Evolutionary conservation across 2,329 filamentous ascomycete genomes (phyloP), one percentile per base, ranked within the genome.

Genomic region (Periconia macrospinosa): DNA sequence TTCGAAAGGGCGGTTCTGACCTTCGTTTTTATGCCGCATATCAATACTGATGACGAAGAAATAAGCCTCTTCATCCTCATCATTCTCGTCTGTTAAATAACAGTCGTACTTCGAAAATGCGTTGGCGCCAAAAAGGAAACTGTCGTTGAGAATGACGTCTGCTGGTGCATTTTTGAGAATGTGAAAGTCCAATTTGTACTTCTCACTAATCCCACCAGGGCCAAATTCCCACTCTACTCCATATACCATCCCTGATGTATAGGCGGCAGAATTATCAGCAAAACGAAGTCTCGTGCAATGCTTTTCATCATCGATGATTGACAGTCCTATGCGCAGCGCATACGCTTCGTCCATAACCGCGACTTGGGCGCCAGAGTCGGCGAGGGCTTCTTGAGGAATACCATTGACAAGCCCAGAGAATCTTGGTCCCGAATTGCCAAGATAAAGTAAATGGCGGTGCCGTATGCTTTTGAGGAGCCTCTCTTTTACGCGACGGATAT

Each of bases 171-270:
- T 47, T 27, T 41, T 44, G 1, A 57, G 44, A 13, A 57, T 47
- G 20, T 57, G 48, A 20, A 56, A 56, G 47, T 56, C 51, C 14
- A 56, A 41, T 15, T 3, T 14, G 43, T 53, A 45, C 18, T 33
- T 30, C 9, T 47, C 40, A 14, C 33, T n/a, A n/a, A n/a, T 17
- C 6, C 23, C 50, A 17, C 42, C 56, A 30, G 52, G 44, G 7
- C 60, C 58, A 40, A 61, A 63, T 19, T 52, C 27, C 60, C 58
- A 63, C 2, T 41, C 15, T 6, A 61, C 58, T 9, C 47, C 47
- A 14, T 54, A 48, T 8, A 50, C 35, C 43, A 59, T 63, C 1
- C 60, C 60, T 2, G 52, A 61, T 19, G 52, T 61, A 13, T 33
- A 40, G 1, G 56, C 47, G 1, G 49, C 56, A 9, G 60, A 48